phyloP scores from a whole-genome alignment of 176 grass and related monocot species.

The Phragmites australis region DNA sequence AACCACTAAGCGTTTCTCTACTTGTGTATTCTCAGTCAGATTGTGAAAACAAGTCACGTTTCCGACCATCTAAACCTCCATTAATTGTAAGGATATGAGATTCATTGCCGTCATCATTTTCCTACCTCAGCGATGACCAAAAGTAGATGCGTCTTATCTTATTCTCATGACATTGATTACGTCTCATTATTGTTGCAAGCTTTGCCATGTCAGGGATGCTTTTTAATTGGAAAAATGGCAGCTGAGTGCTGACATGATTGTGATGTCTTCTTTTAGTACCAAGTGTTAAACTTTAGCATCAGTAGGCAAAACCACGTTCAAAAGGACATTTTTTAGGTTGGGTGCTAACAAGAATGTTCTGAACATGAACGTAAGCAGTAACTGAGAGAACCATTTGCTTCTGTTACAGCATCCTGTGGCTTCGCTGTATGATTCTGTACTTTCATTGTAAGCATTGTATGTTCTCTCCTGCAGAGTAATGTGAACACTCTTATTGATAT shows the following conservation, averaged over 20 bases:
- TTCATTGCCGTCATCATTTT: not conserved
- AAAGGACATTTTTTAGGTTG: not conserved
- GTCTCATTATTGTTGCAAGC: not conserved
- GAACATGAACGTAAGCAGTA: not conserved
- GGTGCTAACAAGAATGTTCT: not conserved
- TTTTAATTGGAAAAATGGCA: not conserved
- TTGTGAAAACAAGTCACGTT: not conserved
- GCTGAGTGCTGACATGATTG: not conserved
- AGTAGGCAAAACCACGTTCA: not conserved
- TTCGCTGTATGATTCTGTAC: slow-evolving; percentile 2
- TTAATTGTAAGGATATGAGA: not conserved
- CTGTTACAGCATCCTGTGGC: not conserved
- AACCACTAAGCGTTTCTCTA: not conserved
- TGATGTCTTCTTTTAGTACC: not conserved
- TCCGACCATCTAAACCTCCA: not conserved
- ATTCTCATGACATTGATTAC: not conserved
- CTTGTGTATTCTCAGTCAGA: not conserved
- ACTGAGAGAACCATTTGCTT: not conserved
- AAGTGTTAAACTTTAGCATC: not conserved
- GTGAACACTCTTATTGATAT: slow-evolving; percentile 74
- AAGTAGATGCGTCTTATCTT: not conserved
- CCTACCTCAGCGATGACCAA: not conserved
- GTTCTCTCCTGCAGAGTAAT: slow-evolving; percentile 64
- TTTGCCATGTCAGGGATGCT: not conserved
- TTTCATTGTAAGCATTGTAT: slow-evolving; percentile 30